These are phyloP conservation scores for Serpula lacrymans DNA, from an alignment of 768 basidiomycete species.

Conservation along the genomic window DNA sequence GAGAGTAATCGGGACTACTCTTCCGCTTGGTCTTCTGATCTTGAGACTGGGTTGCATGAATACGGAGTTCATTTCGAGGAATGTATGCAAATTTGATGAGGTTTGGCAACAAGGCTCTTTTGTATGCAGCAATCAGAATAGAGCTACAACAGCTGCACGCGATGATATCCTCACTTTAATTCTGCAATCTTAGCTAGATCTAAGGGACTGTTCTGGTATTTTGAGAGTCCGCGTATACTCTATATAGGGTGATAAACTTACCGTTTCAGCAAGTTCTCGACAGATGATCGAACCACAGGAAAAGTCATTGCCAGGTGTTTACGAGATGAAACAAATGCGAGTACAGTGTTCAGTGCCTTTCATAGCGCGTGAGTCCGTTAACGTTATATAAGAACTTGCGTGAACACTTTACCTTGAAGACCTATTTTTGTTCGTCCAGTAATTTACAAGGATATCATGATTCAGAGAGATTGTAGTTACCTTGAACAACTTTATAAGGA, in stretches of 20 bases:
- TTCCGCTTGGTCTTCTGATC: constrained; percentile 21
- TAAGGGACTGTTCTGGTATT: constrained; percentile 52
- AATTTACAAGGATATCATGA: background rate
- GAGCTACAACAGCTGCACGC: background rate
- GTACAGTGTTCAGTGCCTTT: constrained; percentile 87
- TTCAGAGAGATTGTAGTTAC: constrained; percentile 29
- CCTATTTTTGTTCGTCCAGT: constrained; percentile 23
- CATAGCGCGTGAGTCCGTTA: background rate
- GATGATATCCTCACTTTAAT: constrained; percentile 55
- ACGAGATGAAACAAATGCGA: constrained; percentile 81
- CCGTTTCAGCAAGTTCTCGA: constrained; percentile 77
- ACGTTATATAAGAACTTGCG: background rate
- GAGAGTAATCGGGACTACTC: constrained; percentile 40
- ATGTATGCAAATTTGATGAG: constrained; percentile 82
- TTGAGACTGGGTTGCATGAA: constrained; percentile 37
- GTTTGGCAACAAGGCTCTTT: constrained; percentile 77
- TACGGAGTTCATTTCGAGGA: constrained; percentile 55
- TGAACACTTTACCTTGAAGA: constrained; percentile 37
- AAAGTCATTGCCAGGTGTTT: constrained; percentile 82
- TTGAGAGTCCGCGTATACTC: background rate
- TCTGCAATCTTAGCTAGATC: constrained; percentile 78
- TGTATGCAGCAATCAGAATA: constrained; percentile 1
- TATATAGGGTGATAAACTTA: constrained; percentile 26
- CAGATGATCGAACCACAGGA: constrained; percentile 68
- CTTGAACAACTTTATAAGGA: constrained; percentile 51